phyloP scores from a whole-genome alignment of 768 basidiomycete species.

The Suillus paluster region DNA sequence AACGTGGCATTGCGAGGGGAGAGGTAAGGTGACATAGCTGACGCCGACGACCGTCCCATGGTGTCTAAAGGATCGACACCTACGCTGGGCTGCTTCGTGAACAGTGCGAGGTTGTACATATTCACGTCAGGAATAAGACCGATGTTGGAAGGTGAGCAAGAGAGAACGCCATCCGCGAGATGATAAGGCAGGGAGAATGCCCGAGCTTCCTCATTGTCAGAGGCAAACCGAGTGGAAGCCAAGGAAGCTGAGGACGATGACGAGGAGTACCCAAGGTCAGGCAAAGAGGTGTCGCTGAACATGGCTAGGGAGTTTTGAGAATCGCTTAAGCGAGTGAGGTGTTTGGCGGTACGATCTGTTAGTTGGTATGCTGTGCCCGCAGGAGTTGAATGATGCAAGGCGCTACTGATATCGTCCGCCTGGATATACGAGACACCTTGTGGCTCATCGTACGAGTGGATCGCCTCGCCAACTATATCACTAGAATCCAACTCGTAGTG shows the following conservation, averaged over 20 bases:
- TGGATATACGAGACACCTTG: not conserved
- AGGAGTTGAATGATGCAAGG: not conserved
- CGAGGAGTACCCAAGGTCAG: not conserved
- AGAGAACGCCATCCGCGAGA: slow-evolving; percentile 17
- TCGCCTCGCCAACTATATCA: not conserved
- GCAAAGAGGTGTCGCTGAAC: not conserved
- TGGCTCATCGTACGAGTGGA: not conserved
- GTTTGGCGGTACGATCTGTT: not conserved
- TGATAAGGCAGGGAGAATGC: not conserved
- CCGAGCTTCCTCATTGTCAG: not conserved
- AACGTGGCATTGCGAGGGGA: slow-evolving; percentile 3
- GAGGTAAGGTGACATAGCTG: not conserved
- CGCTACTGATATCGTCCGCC: not conserved
- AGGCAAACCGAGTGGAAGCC: not conserved
- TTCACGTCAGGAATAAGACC: slow-evolving; percentile 41
- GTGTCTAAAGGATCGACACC: slow-evolving; percentile 48
- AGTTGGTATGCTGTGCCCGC: not conserved
- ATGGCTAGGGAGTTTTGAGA: not conserved
- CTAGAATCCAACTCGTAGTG: slow-evolving; percentile 10
- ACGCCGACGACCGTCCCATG: slow-evolving; percentile 20
- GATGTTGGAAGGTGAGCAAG: slow-evolving; percentile 16
- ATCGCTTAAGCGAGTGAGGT: not conserved
- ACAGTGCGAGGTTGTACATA: slow-evolving; percentile 33
- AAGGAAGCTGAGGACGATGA: not conserved
- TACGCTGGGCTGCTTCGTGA: slow-evolving; percentile 18